phyloP scores from a whole-genome alignment of 1,139 yeast genomes.

The Magnusiomyces tetraspermus region DNA sequence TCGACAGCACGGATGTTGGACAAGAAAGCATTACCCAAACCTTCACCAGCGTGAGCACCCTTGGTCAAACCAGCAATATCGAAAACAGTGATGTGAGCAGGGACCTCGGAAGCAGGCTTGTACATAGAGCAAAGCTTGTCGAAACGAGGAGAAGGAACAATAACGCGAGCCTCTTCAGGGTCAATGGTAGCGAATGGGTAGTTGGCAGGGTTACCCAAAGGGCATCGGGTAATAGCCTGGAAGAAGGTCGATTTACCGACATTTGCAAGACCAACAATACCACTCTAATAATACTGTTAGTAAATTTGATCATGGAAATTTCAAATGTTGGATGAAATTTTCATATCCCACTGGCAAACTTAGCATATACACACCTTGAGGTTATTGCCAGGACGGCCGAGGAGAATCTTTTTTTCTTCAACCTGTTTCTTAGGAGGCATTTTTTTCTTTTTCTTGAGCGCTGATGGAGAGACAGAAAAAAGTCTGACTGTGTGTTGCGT shows the following conservation, averaged over 20 bases:
- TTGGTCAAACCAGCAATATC: conserved; percentile 98
- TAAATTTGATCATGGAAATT: background rate
- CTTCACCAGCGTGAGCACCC: conserved; percentile 97
- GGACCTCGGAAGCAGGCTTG: conserved; percentile 80
- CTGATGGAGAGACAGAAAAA: background rate
- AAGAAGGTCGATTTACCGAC: conserved; percentile 80
- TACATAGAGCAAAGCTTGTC: conserved; percentile 63
- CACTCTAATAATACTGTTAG: conserved; percentile 38
- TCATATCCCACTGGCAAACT: no score
- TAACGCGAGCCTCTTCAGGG: conserved; percentile 97
- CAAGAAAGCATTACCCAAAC: conserved; percentile 95
- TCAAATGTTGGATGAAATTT: no score
- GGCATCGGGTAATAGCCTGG: conserved; percentile 73
- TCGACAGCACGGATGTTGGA: conserved; percentile 97
- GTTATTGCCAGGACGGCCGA: conserved; percentile 94
- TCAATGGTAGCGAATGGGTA: conserved; percentile 98
- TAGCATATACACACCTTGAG: conserved; percentile 20
- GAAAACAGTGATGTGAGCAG: conserved; percentile 87
- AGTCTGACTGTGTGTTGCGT: background rate
- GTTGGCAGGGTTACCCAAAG: conserved; percentile 96
- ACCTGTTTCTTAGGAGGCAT: conserved; percentile 96
- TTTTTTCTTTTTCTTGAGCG: background rate
- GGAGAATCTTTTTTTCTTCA: conserved; percentile 78
- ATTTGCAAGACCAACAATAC: conserved; percentile 94
- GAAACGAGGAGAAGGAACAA: conserved; percentile 88